Base-by-base conservation (phyloP, 345 rosid genomes). In the Linum lewisii region DNA sequence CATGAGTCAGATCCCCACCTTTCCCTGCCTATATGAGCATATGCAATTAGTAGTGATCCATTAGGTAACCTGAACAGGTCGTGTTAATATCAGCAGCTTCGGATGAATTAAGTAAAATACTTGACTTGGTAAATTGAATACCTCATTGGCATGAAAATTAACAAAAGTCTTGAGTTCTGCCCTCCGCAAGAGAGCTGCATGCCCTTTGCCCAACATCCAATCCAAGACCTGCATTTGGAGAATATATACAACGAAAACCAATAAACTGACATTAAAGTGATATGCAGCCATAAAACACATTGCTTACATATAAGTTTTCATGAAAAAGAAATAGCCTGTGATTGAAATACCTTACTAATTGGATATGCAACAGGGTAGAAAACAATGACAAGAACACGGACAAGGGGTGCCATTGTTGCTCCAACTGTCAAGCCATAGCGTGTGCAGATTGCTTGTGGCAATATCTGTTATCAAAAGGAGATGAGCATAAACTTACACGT, bases 191-290 rank as follows among this genome's bases (percentile, higher is more conserved):
- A 92, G 95, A 65, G 68, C 93, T 64, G 82, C 90, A 50, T 88
- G 98, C 55, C 95, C 95, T 73, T 88, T 92, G 58, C 98, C 98
- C 78, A 92, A 71, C 98, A 92, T 84, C 93, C 88, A 88, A 80
- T 92, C 98, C 72, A 91, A 74, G 62, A 91, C 84, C 98, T 91
- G 64, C 55, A 58, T 6, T 16, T 24, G 14, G 58, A 59, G 34
- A 10, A 24, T 11, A 61, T 8, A 6, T 21, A 16, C 3, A 58
- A 10, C 1, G 57, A 66, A 60, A n/a, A 18, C 13, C 52, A 6
- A 44, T 9, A 16, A 22, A 66, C 49, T 18, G 0, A 24, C 16
- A 20, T 19, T 26, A 42, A 69, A 29, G 59, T 24, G 50, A 38
- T n/a, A 8, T 53, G 24, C 63, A 29, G 24, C 11, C 77, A 65